phyloP scores from a whole-genome alignment of 305 asterid genomes.

The Fraxinus floribunda region DNA sequence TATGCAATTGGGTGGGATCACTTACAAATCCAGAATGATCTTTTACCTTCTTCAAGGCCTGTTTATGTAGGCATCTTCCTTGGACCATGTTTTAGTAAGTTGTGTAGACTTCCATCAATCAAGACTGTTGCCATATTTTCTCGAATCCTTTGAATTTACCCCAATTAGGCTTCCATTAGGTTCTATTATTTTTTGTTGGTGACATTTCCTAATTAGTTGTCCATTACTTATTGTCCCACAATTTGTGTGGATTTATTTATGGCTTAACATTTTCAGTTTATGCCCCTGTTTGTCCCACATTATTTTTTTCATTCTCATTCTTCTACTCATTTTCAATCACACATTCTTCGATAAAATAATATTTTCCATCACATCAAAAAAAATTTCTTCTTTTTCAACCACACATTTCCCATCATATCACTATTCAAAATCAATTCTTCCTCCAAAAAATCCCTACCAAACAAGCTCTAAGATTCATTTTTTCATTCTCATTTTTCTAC shows the following conservation, averaged over 20 bases:
- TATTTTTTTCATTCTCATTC: too few species aligned
- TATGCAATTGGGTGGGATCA: conserved; percentile 3
- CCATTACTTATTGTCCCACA: not conserved
- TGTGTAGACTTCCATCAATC: not conserved
- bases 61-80: not conserved
- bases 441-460: too few species aligned
- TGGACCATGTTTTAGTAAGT: not conserved
- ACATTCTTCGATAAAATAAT: too few species aligned
- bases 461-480: too few species aligned
- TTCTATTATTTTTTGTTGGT: not conserved
- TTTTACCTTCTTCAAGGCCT: not conserved
- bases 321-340: too few species aligned
- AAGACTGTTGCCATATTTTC: not conserved
- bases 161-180: not conserved
- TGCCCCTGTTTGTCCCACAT: too few species aligned
- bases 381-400: too few species aligned
- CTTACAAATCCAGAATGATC: not conserved
- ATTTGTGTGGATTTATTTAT: not conserved
- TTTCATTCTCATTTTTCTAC: too few species aligned
- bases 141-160: not conserved
- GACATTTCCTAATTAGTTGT: not conserved
- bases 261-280: not conserved
- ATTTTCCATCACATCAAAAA: too few species aligned
- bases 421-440: too few species aligned
- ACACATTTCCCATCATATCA: too few species aligned